These are phyloP conservation scores for Blastocystis sp. DNA, from an alignment of 352 stramenopile species.

Conservation along the genomic window DNA sequence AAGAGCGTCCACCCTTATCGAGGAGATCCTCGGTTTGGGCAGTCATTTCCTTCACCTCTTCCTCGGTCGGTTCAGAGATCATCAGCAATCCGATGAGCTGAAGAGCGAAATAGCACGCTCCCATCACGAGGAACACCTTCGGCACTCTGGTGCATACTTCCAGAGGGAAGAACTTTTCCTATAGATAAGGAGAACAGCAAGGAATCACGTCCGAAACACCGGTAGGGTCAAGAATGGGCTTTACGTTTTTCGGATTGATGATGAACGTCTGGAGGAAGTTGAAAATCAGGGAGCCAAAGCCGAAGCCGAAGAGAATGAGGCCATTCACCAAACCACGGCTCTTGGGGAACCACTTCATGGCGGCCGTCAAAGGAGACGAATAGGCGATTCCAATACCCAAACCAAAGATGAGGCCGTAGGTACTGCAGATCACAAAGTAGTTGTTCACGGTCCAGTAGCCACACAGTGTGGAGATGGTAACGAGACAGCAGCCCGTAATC, in stretches of 20 bases:
- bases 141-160: conserved; percentile 19
- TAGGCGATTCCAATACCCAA: conserved; percentile 65
- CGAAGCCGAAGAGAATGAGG: conserved; percentile 66
- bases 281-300: conserved; percentile 65
- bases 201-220: background rate
- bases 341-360: conserved; percentile 68
- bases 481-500: conserved; percentile 8
- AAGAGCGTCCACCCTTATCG: background rate
- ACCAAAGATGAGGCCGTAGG: conserved; percentile 59
- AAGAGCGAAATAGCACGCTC: conserved; percentile 19
- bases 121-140: conserved; percentile 33
- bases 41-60: conserved; percentile 23
- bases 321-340: conserved; percentile 57
- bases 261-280: conserved; percentile 57
- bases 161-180: conserved; percentile 57
- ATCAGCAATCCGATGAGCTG: conserved; percentile 51
- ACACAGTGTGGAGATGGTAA: conserved; percentile 44
- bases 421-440: conserved; percentile 44
- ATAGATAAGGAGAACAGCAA: background rate
- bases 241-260: conserved; percentile 68
- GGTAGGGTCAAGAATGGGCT: conserved; percentile 27
- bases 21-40: background rate
- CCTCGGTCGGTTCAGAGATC: conserved; percentile 53
- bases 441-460: conserved; percentile 63
- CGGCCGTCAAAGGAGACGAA: conserved; percentile 65